phyloP scores from a whole-genome alignment of 352 stramenopile species.

The Elongisporangium undulatum region DNA sequence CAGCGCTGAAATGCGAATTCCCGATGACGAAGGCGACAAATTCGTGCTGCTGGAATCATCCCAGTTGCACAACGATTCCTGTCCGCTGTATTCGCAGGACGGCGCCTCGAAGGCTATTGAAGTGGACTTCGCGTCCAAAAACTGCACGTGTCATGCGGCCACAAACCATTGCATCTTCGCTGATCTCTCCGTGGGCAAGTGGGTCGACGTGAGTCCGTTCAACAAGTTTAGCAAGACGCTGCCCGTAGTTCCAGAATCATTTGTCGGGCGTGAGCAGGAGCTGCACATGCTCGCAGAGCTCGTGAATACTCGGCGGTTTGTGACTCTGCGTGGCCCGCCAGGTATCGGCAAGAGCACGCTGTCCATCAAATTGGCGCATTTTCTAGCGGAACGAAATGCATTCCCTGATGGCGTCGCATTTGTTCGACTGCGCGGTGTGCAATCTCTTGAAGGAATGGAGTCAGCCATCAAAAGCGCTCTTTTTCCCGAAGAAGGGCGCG shows the following conservation, averaged over 20 bases:
- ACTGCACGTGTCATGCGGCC: slow-evolving; percentile 49
- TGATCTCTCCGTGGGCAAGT: slow-evolving; percentile 70
- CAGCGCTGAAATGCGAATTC: slow-evolving; percentile 61
- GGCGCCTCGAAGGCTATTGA: slow-evolving; percentile 33
- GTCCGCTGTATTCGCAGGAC: slow-evolving; percentile 25
- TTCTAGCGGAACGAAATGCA: slow-evolving; percentile 61
- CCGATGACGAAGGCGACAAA: slow-evolving; percentile 61
- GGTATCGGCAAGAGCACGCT: slow-evolving; percentile 79
- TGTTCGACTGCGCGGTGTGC: slow-evolving; percentile 58
- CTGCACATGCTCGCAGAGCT: slow-evolving; percentile 63
- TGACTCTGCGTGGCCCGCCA: slow-evolving; percentile 67
- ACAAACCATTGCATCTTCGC: slow-evolving; percentile 60
- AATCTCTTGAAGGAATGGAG: slow-evolving; percentile 69
- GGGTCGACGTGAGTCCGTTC: slow-evolving; percentile 63
- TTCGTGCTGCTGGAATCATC: slow-evolving; percentile 76
- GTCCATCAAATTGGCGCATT: slow-evolving; percentile 68
- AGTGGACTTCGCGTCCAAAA: slow-evolving; percentile 37
- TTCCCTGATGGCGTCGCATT: slow-evolving; percentile 77
- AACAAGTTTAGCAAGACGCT: slow-evolving; percentile 73
- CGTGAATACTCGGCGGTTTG: slow-evolving; percentile 51
- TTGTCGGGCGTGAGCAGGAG: slow-evolving; percentile 72
- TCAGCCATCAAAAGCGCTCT: slow-evolving; percentile 65
- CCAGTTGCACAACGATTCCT: slow-evolving; percentile 46
- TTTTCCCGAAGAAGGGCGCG: slow-evolving; percentile 51
- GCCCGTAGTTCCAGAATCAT: slow-evolving; percentile 55